phyloP scores from a whole-genome alignment of 345 rosid species.

The Lumnitzera racemosa region DNA sequence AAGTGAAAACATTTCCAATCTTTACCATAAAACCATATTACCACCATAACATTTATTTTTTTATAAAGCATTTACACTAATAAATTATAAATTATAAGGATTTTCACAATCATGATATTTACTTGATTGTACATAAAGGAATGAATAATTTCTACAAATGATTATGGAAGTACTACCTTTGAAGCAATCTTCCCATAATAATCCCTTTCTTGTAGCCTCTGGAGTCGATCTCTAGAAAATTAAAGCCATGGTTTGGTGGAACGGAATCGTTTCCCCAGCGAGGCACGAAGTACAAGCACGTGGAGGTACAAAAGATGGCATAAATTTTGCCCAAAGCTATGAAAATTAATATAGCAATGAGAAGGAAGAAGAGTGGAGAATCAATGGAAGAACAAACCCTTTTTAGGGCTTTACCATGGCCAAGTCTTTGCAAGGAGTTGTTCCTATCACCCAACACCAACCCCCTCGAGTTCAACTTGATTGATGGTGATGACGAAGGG shows the following conservation, averaged over 20 bases:
- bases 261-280: background rate
- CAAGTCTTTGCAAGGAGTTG: too few relatives aligned
- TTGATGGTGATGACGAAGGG: background rate
- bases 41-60: background rate
- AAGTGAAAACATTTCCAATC: too few relatives aligned
- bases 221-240: constrained; percentile 1
- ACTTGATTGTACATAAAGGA: too few relatives aligned
- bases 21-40: background rate
- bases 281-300: constrained; percentile 28
- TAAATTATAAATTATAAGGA: too few relatives aligned
- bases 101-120: too few relatives aligned
- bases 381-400: constrained; percentile 1
- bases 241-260: background rate
- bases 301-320: constrained; percentile 44
- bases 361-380: constrained; percentile 18
- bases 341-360: constrained; percentile 25
- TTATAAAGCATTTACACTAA: too few relatives aligned
- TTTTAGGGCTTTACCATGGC: constrained; percentile 1
- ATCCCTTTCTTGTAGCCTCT: constrained; percentile 34
- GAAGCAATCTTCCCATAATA: constrained; percentile 25
- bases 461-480: too few relatives aligned
- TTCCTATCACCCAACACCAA: too few relatives aligned
- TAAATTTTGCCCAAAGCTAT: constrained; percentile 45
- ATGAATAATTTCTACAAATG: background rate
- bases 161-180: constrained; percentile 6